phyloP scores from a whole-genome alignment of 805 yeast species.

The Isabelozyma heimii region DNA sequence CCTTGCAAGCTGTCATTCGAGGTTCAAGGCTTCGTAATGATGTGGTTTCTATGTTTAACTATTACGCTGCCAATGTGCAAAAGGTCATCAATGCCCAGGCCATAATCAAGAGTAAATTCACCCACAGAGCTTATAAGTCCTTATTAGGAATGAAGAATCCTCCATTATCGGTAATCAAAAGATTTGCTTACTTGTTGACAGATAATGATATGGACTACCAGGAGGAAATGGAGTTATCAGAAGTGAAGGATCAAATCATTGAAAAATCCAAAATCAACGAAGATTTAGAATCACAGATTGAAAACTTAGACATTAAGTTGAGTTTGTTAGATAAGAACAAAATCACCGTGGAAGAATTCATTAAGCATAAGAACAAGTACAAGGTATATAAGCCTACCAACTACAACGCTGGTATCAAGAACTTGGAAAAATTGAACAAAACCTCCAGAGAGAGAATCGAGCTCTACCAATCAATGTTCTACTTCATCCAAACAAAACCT shows the following conservation, averaged over 20 bases:
- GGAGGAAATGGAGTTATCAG: conserved; percentile 68
- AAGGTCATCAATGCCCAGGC: conserved; percentile 74
- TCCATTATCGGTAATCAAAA: conserved; percentile 69
- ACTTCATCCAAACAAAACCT: conserved; percentile 81
- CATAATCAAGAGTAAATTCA: conserved; percentile 61
- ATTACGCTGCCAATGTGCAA: conserved; percentile 56
- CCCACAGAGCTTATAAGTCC: conserved; percentile 70
- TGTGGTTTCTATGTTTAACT: conserved; percentile 27
- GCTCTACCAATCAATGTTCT: conserved; percentile 74
- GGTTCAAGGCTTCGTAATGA: conserved; percentile 44
- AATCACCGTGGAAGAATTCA: conserved; percentile 73
- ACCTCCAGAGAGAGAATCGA: conserved; percentile 54
- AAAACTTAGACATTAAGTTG: conserved; percentile 74
- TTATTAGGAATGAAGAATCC: conserved; percentile 73
- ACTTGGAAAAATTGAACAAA: conserved; percentile 32
- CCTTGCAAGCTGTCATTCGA: conserved; percentile 55
- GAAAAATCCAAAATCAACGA: conserved; percentile 70
- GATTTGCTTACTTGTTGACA: conserved; percentile 72
- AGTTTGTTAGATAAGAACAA: conserved; percentile 76
- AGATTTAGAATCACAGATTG: conserved; percentile 67
- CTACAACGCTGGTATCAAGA: conserved; percentile 11
- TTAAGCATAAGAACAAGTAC: conserved; percentile 37
- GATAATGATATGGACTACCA: conserved; percentile 73
- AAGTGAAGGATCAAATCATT: conserved; percentile 63
- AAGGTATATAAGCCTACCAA: conserved; percentile 18